phyloP scores from a whole-genome alignment of 2,329 filamentous ascomycete genomes.

The Botryotinia calthae region DNA sequence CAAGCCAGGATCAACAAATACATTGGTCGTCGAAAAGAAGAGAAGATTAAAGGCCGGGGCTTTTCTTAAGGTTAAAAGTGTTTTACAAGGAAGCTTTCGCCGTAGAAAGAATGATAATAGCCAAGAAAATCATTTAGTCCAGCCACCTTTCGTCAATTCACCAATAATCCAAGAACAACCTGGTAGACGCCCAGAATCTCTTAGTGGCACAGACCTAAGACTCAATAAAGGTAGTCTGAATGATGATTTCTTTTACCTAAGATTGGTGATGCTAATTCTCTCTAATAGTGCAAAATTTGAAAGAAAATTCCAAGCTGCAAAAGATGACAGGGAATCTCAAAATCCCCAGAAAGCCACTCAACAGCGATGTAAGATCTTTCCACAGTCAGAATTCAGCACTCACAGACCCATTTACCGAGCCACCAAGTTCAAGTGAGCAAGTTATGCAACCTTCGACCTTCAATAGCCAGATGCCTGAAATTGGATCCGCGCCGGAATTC shows the following conservation, averaged over 20 bases:
- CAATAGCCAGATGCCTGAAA: not conserved
- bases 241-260: not conserved
- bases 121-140: slow-evolving; percentile 25
- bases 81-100: slow-evolving; percentile 26
- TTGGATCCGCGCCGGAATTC: not conserved
- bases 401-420: slow-evolving; percentile 9
- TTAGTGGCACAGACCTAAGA: slow-evolving; percentile 25
- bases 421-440: not conserved
- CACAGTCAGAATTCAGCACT: slow-evolving; percentile 4
- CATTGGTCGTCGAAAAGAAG: slow-evolving; percentile 25
- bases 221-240: slow-evolving; percentile 29
- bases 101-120: slow-evolving; percentile 22
- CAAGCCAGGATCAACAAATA: slow-evolving; percentile 12
- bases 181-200: slow-evolving; percentile 3
- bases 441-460: not conserved
- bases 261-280: not conserved
- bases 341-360: slow-evolving; percentile 2
- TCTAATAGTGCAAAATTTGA: not conserved
- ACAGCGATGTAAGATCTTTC: slow-evolving; percentile 2
- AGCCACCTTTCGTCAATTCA: slow-evolving; percentile 18
- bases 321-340: not conserved
- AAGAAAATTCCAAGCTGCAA: not conserved
- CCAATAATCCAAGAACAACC: slow-evolving; percentile 20
- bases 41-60: slow-evolving; percentile 27
- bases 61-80: slow-evolving; percentile 28